Evolutionary conservation across 306 rosid genomes (phyloP), one percentile per base, ranked within the genome.

Genomic region (Cucurbita ficifolia): DNA sequence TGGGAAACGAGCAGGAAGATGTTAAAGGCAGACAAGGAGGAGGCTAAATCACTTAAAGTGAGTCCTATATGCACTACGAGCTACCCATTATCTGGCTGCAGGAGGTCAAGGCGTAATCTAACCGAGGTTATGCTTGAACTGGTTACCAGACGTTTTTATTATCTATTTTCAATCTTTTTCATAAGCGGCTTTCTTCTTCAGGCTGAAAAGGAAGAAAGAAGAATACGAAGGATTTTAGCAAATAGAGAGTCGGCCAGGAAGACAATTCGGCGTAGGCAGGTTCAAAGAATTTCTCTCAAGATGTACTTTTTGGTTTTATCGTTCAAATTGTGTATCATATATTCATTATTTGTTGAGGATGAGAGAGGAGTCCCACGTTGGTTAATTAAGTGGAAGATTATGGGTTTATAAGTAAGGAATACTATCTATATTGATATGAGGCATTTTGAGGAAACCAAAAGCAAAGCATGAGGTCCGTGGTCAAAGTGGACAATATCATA

Each of bases 241-340:
- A 94, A 94, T 75, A 84, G 97, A 80, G 99, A 94, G 86, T 94
- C 97, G 17, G 99, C 97, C 38, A 82, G 99, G 82, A 96, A 94
- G 84, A 94, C 99, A 63, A 91, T 94, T 86, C 92, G 97, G 52
- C 95, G 99, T 59, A 88, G 97, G 82, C 97, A 94, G 96, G 97
- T 94, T 80, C 52, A 55, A 52, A 72, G 39, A 35, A 64, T 69
- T 45, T 36, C 76, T 76, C 57, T 6, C 40, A 46, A 18, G 43
- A 69, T 74, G 42, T 36, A 53, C 16, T 35, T 71, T 10, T 43
- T 10, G 36, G 71, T 38, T 46, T 73, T 72, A 17, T n/a, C 1
- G 8, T n/a, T 29, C 61, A 33, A 39, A 33, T 51, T 35, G 4
- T 35, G 19, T 11, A 57, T 22, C 52, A 19, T 54, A 54, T 52